Evolutionary conservation across 148 eudicot genomes (phyloP), one percentile per base, ranked within the genome.

Genomic region (Cornus kousa): DNA sequence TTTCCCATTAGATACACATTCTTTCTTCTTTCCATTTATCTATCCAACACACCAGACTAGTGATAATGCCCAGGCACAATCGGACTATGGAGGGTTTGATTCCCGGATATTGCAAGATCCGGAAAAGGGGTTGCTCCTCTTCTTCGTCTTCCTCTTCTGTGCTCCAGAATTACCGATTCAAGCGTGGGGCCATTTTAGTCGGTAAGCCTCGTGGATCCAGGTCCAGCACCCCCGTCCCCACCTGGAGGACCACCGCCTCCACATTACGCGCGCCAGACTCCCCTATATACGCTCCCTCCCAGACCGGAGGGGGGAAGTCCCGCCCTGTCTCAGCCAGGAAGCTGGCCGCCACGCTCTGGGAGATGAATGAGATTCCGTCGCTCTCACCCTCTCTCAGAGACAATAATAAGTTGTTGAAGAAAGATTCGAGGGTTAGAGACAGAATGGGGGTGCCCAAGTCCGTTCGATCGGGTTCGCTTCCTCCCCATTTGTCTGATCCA

Each of bases 401-500:
- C 67, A 67, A 77, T 39, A 84, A 72, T 70, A 73, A 67, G 84
- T 65, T 80, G 82, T n/a, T 80, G 43, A 80, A 72, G 80, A 72
- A 46, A 65, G 84, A 79, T 72, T 82, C 68, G 80, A 73, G 84
- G 80, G 50, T 73, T 65, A 79, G 85, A 57, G 82, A 80, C 65
- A 86, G 87, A 75, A 85, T 81, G 74, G 86, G 74, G 48, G 73
- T 68, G 68, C 28, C 72, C 74, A 78, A 87, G 84, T 76, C 88
- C 76, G 57, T 80, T 40, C 77, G 80, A 46, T 86, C 85, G 16
- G 90, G 85, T 50, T 81, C 82, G 31, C 75, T 90, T 48, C 94
- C 96, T 75, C 89, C 92, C 17, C 99, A 93, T 82, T 92, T 96
- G 91, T 93, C 97, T 74, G 99, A 96, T 96, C 99, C 98, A 17